Percentiles rank a stretch among this genome's conserved stretches.
Evolutionary conservation across 148 eudicot genomes (phyloP).

Genomic region (Tetragonia tetragonoides): DNA sequence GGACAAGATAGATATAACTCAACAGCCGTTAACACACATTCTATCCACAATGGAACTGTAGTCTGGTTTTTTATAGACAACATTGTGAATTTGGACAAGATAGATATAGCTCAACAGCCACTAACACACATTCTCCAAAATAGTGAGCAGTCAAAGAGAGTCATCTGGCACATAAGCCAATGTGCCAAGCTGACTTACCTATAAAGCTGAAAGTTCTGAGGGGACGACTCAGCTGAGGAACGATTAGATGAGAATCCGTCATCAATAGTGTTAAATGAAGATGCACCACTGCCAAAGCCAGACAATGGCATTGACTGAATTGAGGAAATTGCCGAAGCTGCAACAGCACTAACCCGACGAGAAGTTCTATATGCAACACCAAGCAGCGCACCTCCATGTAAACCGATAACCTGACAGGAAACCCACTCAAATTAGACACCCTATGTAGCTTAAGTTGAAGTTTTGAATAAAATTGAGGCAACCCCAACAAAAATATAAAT

Average conservation of each 20-base stretch:
- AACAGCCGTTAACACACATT: not conserved
- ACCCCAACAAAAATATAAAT: not conserved
- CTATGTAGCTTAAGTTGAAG: not conserved
- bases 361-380: constrained; percentile 89
- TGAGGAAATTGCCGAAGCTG: constrained; percentile 87
- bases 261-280: constrained; percentile 76
- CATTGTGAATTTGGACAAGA: not conserved
- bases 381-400: constrained; percentile 92
- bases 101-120: constrained; percentile 7
- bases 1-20: constrained; percentile 9
- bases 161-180: not conserved
- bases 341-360: constrained; percentile 72
- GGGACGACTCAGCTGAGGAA: constrained; percentile 54
- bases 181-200: constrained; percentile 35
- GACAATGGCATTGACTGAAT: constrained; percentile 88
- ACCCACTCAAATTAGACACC: constrained; percentile 8
- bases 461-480: not conserved
- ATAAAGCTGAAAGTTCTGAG: constrained; percentile 85
- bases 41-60: no score
- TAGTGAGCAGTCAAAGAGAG: not conserved
- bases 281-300: constrained; percentile 61
- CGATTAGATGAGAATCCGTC: constrained; percentile 58
- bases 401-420: constrained; percentile 51
- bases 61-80: no score
- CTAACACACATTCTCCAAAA: not conserved